Evolutionary conservation across 2,329 filamentous ascomycete genomes (phyloP).

Genomic region (Onygenales sp.): DNA sequence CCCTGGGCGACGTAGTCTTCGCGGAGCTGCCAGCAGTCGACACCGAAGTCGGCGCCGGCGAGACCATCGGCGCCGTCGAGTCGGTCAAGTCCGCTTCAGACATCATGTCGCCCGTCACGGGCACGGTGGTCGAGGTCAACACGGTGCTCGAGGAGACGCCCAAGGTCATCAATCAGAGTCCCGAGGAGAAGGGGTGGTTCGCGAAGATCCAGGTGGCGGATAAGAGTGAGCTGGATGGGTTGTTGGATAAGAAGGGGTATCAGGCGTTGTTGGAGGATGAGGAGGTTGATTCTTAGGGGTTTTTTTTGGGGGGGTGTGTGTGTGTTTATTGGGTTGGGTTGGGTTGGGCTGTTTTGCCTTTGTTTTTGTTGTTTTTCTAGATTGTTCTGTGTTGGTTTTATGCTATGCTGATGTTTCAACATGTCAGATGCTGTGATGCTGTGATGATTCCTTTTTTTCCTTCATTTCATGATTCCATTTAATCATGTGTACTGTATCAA

Average conservation of each 20-base stretch:
- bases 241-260: constrained; percentile 75
- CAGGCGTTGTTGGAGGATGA: constrained; percentile 57
- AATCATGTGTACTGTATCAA: not conserved
- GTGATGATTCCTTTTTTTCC: not conserved
- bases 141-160: constrained; percentile 71
- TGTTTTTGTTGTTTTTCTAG: not conserved
- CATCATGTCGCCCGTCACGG: constrained; percentile 79
- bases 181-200: constrained; percentile 89
- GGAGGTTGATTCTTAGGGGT: constrained; percentile 12
- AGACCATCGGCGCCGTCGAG: constrained; percentile 88
- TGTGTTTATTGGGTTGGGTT: not conserved
- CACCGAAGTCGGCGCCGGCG: constrained; percentile 61
- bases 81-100: constrained; percentile 98
- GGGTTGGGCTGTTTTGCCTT: not conserved
- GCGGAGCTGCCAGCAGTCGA: constrained; percentile 78
- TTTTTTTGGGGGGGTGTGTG: not conserved
- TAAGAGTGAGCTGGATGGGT: constrained; percentile 57
- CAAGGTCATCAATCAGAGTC: constrained; percentile 75
- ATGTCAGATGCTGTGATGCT: not conserved
- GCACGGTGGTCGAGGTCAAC: constrained; percentile 69
- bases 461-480: not conserved
- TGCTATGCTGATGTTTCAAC: constrained; percentile 1
- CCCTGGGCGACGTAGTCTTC: constrained; percentile 93
- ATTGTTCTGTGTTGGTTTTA: not conserved
- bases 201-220: constrained; percentile 74